Percentiles rank a stretch among this genome's conserved stretches.
Conservation (phyloP, 768 basidiomycete species). For the Auriscalpium microsporum region DNA sequence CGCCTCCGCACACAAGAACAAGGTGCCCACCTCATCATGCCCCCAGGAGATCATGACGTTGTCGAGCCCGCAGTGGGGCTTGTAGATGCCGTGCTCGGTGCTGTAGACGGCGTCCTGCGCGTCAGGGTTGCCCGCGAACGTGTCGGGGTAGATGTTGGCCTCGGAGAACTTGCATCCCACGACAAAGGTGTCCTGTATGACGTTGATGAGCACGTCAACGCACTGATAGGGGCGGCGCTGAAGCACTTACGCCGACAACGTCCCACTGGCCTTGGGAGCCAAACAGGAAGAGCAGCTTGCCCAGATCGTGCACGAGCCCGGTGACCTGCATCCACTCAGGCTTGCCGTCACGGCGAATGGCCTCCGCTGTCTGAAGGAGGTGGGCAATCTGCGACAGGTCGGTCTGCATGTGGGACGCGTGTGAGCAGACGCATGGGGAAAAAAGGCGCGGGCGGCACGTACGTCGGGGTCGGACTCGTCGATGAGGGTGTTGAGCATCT, state of each 20-base stretch:
- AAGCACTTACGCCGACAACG: conserved; percentile 67
- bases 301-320: conserved; percentile 83
- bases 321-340: conserved; percentile 92
- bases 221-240: neutral
- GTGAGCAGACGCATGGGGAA: neutral
- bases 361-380: conserved; percentile 85
- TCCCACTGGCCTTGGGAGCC: conserved; percentile 91
- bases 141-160: conserved; percentile 73
- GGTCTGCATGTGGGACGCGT: conserved; percentile 36
- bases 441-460: conserved; percentile 9
- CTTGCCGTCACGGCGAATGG: conserved; percentile 76
- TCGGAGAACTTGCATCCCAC: conserved; percentile 85
- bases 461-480: conserved; percentile 92
- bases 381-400: conserved; percentile 82
- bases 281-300: conserved; percentile 79
- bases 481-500: conserved; percentile 77
- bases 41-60: conserved; percentile 89
- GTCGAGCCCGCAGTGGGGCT: conserved; percentile 72
- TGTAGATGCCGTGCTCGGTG: conserved; percentile 66
- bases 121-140: conserved; percentile 71
- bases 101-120: conserved; percentile 54
- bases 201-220: neutral
- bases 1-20: conserved; percentile 8
- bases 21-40: conserved; percentile 67
- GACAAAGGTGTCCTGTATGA: conserved; percentile 55